Evolutionary conservation across 2,329 filamentous ascomycete species (phyloP).

Genomic region (Microdochium nivale): DNA sequence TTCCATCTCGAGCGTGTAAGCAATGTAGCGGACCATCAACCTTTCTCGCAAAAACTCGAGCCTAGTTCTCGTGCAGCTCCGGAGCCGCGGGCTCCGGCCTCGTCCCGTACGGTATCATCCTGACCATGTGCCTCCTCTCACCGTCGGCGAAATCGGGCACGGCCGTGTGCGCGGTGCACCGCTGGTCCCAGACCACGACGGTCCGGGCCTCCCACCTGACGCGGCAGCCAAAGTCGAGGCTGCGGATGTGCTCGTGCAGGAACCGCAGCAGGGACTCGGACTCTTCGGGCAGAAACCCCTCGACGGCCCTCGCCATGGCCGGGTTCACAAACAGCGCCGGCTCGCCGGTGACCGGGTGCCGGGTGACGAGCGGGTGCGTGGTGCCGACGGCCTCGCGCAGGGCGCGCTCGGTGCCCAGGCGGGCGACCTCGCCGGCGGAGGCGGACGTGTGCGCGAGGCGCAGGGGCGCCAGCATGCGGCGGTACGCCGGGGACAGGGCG

Average conservation of each 20-base stretch:
- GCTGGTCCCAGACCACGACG: constrained; percentile 55
- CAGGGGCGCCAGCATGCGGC: constrained; percentile 3
- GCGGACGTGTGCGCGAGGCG: constrained; percentile 13
- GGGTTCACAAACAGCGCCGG: constrained; percentile 62
- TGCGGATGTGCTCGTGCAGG: constrained; percentile 57
- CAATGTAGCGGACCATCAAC: too few species aligned
- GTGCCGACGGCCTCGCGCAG: constrained; percentile 18
- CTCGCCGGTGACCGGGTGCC: constrained; percentile 56
- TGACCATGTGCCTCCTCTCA: constrained; percentile 8
- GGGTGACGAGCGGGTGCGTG: constrained; percentile 18
- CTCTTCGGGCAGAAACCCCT: constrained; percentile 62
- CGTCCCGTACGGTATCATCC: constrained; percentile 2
- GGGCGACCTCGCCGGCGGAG: constrained; percentile 17
- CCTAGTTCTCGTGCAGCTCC: too few species aligned
- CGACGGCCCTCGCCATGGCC: constrained; percentile 50
- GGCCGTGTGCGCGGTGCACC: constrained; percentile 6
- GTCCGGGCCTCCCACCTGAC: constrained; percentile 54
- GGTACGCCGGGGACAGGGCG: constrained; percentile 17
- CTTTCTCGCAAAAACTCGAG: too few species aligned
- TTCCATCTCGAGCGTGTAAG: too few species aligned
- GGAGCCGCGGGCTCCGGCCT: neutral
- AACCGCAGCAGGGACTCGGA: constrained; percentile 58
- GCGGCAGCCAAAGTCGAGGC: constrained; percentile 55
- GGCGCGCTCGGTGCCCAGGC: constrained; percentile 17
- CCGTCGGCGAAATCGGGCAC: constrained; percentile 7